Evolutionary conservation across 2,329 filamentous ascomycete species (phyloP), one percentile per base, ranked within the genome.

Genomic region (Fusarium compactum): DNA sequence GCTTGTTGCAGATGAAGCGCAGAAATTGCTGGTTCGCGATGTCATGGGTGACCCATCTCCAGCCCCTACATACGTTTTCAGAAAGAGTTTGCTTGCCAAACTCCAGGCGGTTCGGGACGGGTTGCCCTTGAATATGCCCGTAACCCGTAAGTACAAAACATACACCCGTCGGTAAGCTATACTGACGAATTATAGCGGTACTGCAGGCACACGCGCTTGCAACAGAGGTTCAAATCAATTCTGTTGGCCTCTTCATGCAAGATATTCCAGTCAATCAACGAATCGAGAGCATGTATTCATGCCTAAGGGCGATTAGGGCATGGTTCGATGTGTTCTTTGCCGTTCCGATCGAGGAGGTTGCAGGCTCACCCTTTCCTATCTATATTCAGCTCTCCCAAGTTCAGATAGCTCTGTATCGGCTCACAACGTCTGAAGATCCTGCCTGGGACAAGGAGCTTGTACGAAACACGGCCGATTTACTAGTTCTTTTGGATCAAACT

Each of bases 361-460:
- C 77, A 7, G 78, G 76, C 6, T 58, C 80, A 11, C 77, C 82
- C 0, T 79, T 83, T 41, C 64, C 73, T 8, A 63, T 79, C 16
- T 80, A 79, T 41, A 74, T 78, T 10, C 76, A 79, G 45, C 67
- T 82, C 8, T 78, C 78, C 4, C 80, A 81, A 16, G 76, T 78
- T 47, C 75, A 83, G 24, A 71, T 81, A 10, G 72, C 77, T 4
- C 71, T 84, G 9, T 83, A 82, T 67, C 76, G 78, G 9, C 78
- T 84, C 24, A 80, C 80, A 4, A 80, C 77, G 1, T 74, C 79
- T 6, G 81, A 83, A 10, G 78, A 80, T 47, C 79, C 80, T 3
- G 79, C 75, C 8, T 84, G 82, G 82, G 82, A 84, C 59, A 80
- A 78, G 56, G 76, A 78, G 6, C 62, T 78, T 2, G 75, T 83